A percentile compares a stretch with the other conserved stretches of the same genome.
Evolutionary conservation across 495 filamentous ascomycete species (phyloP).

Genomic region (Xylaria flabelliformis): DNA sequence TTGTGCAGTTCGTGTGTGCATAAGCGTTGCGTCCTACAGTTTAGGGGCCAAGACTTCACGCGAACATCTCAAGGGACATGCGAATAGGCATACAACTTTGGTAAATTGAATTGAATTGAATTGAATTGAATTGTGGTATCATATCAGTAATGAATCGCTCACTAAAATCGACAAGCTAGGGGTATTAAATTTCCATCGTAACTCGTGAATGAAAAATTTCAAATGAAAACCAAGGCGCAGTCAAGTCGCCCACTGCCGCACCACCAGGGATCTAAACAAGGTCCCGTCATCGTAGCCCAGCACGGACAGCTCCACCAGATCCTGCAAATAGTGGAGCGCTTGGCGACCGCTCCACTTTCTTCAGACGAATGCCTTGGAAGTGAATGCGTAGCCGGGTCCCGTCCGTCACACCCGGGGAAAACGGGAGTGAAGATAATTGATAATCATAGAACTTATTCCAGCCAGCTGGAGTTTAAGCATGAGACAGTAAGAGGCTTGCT

Average conservation of each 20-base stretch:
- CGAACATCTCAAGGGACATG: background rate
- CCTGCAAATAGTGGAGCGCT: constrained; percentile 5
- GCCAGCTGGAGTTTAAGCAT: background rate
- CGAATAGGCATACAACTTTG: background rate
- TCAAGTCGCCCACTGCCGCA: constrained; percentile 9
- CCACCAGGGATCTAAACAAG: constrained; percentile 14
- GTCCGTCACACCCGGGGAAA: background rate
- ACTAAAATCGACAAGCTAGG: constrained; percentile 1
- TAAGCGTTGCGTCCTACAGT: background rate
- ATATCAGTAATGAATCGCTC: background rate
- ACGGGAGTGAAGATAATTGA: background rate
- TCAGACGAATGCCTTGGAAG: constrained; percentile 1
- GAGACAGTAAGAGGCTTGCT: background rate
- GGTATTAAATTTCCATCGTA: constrained; percentile 19
- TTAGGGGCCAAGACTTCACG: background rate
- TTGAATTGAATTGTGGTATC: constrained; percentile 19
- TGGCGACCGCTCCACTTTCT: background rate
- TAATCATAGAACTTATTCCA: background rate
- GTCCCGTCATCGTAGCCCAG: constrained; percentile 11
- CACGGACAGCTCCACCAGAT: constrained; percentile 7
- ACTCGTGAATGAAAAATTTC: constrained; percentile 14
- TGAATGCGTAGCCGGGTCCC: background rate
- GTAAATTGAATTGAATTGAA: background rate
- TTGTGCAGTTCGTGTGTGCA: constrained; percentile 18
- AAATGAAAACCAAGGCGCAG: constrained; percentile 14